Evolutionary conservation across 495 filamentous ascomycete species (phyloP).

Genomic region (Daldinia caldariorum): DNA sequence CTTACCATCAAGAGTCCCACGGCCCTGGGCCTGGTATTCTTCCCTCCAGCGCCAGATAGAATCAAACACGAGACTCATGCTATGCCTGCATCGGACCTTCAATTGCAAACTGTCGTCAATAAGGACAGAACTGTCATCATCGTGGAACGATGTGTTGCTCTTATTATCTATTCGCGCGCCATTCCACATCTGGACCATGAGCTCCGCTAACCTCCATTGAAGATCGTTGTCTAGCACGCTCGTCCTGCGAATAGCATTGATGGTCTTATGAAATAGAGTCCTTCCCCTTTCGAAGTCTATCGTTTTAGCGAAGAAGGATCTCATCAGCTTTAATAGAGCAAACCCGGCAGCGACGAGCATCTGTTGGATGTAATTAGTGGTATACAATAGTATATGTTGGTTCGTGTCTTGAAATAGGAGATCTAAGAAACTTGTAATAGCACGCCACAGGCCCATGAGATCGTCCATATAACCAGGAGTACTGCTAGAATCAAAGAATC

Average conservation of each 20-base stretch:
- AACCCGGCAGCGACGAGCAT: conserved; percentile 92
- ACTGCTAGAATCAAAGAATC: conserved; percentile 85
- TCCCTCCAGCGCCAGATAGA: conserved; percentile 94
- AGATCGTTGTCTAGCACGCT: conserved; percentile 87
- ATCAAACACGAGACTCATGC: conserved; percentile 92
- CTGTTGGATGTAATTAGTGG: conserved; percentile 88
- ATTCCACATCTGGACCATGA: conserved; percentile 93
- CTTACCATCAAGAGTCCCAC: conserved; percentile 81
- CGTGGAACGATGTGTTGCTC: conserved; percentile 49
- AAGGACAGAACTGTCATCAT: conserved; percentile 52
- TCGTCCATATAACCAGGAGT: conserved; percentile 79
- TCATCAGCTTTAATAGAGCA: conserved; percentile 83
- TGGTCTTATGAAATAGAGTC: conserved; percentile 76
- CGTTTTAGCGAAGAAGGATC: conserved; percentile 79
- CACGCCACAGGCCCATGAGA: conserved; percentile 78
- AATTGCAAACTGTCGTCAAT: conserved; percentile 81
- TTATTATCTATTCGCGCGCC: conserved; percentile 67
- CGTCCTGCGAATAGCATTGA: conserved; percentile 78
- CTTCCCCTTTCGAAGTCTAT: conserved; percentile 81
- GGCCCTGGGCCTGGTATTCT: conserved; percentile 79
- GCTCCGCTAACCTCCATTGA: conserved; percentile 83
- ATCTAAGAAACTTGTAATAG: conserved; percentile 79
- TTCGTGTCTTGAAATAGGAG: conserved; percentile 63
- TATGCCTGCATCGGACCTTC: conserved; percentile 88
- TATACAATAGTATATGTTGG: conserved; percentile 68